These are phyloP conservation scores for Populus ilicifolia DNA, from an alignment of 345 rosid species.

Conservation along the genomic window DNA sequence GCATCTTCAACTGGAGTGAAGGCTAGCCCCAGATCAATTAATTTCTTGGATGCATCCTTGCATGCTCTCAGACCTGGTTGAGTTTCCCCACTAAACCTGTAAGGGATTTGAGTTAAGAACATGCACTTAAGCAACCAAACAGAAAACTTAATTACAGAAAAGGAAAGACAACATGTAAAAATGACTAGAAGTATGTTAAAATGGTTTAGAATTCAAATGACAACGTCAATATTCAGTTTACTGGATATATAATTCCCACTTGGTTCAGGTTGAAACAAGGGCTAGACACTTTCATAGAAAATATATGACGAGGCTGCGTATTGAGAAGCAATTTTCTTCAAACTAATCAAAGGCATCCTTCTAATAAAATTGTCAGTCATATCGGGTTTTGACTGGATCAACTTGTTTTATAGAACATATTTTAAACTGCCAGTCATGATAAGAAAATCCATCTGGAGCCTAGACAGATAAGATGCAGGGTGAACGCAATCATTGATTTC, in stretches of 20 bases:
- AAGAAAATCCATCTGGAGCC: neutral
- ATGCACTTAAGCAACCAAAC: neutral
- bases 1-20: constrained; percentile 69
- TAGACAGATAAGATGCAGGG: no score
- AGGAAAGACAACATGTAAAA: neutral
- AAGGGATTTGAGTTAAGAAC: neutral
- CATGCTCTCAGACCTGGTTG: constrained; percentile 57
- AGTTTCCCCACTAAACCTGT: constrained; percentile 53
- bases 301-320: neutral
- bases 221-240: no score
- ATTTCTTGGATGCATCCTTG: constrained; percentile 67
- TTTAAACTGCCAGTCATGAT: neutral
- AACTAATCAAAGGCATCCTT: neutral
- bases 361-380: neutral
- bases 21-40: constrained; percentile 53
- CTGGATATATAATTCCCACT: neutral
- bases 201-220: neutral
- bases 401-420: no score
- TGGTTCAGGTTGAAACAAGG: neutral
- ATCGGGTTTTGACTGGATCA: no score
- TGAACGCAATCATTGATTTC: neutral
- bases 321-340: neutral
- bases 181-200: neutral
- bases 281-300: neutral
- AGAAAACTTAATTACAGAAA: neutral